A percentile compares a stretch with the other conserved stretches of the same genome.
phyloP scores from a whole-genome alignment of 2,329 filamentous ascomycete species.

The Fusarium robinianum region DNA sequence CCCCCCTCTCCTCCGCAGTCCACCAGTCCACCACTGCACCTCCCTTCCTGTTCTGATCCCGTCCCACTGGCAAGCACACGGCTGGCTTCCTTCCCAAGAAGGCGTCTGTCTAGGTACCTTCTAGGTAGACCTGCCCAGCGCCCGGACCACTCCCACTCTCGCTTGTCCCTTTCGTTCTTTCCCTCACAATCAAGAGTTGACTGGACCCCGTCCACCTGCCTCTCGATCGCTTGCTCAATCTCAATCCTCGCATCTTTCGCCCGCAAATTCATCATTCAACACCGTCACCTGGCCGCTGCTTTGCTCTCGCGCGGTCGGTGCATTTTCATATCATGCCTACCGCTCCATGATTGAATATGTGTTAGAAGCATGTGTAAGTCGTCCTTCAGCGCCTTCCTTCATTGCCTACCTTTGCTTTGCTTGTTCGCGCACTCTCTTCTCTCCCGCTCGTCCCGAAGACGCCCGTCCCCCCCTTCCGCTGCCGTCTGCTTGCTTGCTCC shows the following conservation, averaged over 20 bases:
- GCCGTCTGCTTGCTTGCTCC: conserved; percentile 8
- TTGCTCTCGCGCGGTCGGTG: conserved; percentile 38
- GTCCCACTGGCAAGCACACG: too few relatives aligned
- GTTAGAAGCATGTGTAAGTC: conserved; percentile 50
- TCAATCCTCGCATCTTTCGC: conserved; percentile 25
- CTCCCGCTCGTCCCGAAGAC: conserved; percentile 13
- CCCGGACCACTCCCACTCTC: conserved; percentile 28
- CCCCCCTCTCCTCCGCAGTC: too few relatives aligned
- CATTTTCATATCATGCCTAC: conserved; percentile 42
- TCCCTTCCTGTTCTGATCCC: too few relatives aligned
- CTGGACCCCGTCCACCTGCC: conserved; percentile 21
- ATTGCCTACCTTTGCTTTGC: conserved; percentile 8
- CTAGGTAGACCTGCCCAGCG: too few relatives aligned
- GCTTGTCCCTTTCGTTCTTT: conserved; percentile 32
- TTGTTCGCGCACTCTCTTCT: conserved; percentile 8
- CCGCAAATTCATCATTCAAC: conserved; percentile 14
- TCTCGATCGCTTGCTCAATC: conserved; percentile 24
- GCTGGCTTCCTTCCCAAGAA: too few relatives aligned
- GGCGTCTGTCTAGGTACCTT: too few relatives aligned
- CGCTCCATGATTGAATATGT: conserved; percentile 45
- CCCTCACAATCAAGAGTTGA: conserved; percentile 18
- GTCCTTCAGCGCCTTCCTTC: too few relatives aligned
- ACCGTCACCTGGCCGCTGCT: conserved; percentile 24
- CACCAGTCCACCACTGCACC: too few relatives aligned
- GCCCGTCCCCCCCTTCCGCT: conserved; percentile 16